Conservation (phyloP, 192 early-diverging fungal species). For the Geosiphon pyriformis region DNA sequence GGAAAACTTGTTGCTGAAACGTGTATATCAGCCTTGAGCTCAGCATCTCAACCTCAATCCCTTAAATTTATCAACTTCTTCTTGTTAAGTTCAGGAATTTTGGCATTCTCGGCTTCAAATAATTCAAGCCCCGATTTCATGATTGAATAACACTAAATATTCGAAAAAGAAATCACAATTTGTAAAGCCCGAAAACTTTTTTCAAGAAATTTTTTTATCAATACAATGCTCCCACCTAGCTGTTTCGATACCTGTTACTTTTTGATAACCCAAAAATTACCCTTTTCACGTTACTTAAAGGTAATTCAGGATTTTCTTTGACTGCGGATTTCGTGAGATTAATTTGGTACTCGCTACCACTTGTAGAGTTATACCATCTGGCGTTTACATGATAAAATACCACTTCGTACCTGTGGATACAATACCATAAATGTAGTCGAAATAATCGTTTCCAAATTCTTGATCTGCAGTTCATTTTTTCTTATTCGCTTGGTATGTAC, state of each 20-base stretch:
- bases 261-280: neutral
- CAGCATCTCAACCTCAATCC: neutral
- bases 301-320: slow-evolving; percentile 11
- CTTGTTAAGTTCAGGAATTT: neutral
- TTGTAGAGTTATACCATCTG: slow-evolving; percentile 8
- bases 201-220: too few relatives aligned
- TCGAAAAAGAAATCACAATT: too few relatives aligned
- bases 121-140: too few relatives aligned
- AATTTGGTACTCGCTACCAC: slow-evolving; percentile 13
- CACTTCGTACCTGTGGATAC: neutral
- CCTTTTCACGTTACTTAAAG: slow-evolving; percentile 12
- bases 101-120: neutral
- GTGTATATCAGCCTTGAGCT: neutral
- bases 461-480: slow-evolving; percentile 1
- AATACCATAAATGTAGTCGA: slow-evolving; percentile 8
- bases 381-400: slow-evolving; percentile 19
- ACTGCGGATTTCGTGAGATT: slow-evolving; percentile 6
- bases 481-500: slow-evolving; percentile 13
- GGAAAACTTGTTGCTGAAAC: too few relatives aligned
- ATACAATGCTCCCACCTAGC: too few relatives aligned
- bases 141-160: too few relatives aligned
- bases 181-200: too few relatives aligned
- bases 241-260: too few relatives aligned
- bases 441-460: neutral
- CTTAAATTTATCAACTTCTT: too few relatives aligned